Base-by-base conservation (phyloP, 305 asterid species). In the Rubia occidens region DNA sequence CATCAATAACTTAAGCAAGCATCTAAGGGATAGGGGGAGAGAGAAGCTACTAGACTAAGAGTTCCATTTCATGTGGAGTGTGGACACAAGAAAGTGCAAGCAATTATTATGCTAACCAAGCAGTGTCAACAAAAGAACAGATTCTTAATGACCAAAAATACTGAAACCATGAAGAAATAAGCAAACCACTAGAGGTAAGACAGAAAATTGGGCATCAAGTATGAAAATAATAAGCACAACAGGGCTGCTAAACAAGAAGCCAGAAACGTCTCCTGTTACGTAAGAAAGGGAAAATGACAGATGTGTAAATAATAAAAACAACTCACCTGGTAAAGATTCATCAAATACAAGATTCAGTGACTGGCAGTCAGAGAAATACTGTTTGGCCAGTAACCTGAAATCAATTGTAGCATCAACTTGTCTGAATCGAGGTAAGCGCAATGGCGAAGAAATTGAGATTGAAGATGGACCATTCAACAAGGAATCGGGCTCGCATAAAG, bases 381-480 rank as follows among this genome's bases (percentile, higher is more conserved):
- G 96, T 81, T 84, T 85, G 71, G 99, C 99, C 86, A 95, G 80
- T 73, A 82, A 83, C 81, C 89, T 84, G 84, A 85, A 95, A 82
- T 88, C 95, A 79, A 79, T 77, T 75, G 84, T 56, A 66, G 89
- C 85, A 81, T 80, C 90, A 85, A 82, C 88, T 83, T 72, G 84
- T 86, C 93, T 91, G 79, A 85, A 85, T 54, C 91, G 82, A 47
- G 97, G 98, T 77, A 95, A 87, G 74, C 92, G 87, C 87, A 95
- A 77, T 64, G 99, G 99, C 54, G 99, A 95, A 77, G 95, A 85
- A 81, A 95, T 89, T 73, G 94, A 84, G 82, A 95, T 87, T 72
- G 97, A 89, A 77, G 90, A 82, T 76, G 95, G 96, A 74, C 99
- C 99, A 58, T 91, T 95, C 56, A 91, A 85, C 88, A 87, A 78